Percentiles rank a stretch among this genome's conserved stretches.
Evolutionary conservation across 257 asterid genomes (phyloP).

Genomic region (Solanum appendiculatum): DNA sequence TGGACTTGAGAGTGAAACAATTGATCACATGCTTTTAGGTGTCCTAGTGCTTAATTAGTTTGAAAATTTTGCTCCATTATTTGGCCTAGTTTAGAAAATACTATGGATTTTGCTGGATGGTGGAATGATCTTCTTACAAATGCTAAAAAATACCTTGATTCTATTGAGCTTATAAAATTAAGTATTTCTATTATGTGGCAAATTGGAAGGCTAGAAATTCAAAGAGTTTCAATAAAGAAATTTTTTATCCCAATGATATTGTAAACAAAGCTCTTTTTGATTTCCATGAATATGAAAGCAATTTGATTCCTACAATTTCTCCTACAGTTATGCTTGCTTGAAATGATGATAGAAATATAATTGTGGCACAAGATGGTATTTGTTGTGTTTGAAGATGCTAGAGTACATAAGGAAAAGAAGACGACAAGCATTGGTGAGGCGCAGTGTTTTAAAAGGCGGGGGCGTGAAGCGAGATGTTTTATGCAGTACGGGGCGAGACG

Average conservation of each 20-base stretch:
- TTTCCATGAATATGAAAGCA: not conserved
- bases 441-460: too few relatives aligned
- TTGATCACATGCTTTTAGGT: not conserved
- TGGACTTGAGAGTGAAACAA: not conserved
- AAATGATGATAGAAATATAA: not conserved
- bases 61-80: not conserved
- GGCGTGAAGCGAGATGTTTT: too few relatives aligned
- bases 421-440: not conserved
- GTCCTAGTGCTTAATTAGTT: not conserved
- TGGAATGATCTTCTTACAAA: not conserved
- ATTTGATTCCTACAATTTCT: not conserved
- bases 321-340: not conserved
- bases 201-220: not conserved
- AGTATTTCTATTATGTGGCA: not conserved
- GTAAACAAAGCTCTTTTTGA: not conserved
- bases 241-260: not conserved
- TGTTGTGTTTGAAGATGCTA: not conserved
- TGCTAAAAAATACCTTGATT: not conserved
- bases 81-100: not conserved
- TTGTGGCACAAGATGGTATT: not conserved
- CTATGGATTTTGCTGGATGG: not conserved
- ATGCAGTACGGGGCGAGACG: too few relatives aligned
- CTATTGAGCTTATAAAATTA: not conserved
- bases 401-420: not conserved
- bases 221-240: not conserved